Percentiles rank a stretch among this genome's conserved stretches.
Evolutionary conservation across 139 green algal genomes (phyloP).

Genomic region (Chlamydomonas incerta): DNA sequence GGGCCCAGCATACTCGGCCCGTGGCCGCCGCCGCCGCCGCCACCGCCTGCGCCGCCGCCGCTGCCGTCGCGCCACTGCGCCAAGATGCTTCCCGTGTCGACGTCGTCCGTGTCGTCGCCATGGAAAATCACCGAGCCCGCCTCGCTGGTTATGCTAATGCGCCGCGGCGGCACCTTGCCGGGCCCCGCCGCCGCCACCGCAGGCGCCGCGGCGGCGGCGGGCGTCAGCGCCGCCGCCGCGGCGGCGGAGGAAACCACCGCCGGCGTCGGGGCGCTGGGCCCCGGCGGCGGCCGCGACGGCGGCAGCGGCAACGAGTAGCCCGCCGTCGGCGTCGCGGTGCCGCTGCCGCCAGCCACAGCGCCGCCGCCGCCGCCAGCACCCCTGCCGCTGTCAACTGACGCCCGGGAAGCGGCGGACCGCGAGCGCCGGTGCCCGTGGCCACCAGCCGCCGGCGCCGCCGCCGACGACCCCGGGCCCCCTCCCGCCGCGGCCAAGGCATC

Average conservation of each 20-base stretch:
- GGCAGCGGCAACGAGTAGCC: not conserved
- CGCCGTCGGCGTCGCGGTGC: too few species aligned
- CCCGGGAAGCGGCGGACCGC: too few species aligned
- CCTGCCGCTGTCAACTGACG: not conserved
- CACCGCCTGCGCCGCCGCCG: too few species aligned
- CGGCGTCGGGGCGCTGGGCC: not conserved
- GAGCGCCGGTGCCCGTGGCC: not conserved
- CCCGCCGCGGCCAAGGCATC: not conserved
- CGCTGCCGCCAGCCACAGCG: not conserved
- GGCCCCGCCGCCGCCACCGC: not conserved
- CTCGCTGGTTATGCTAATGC: not conserved
- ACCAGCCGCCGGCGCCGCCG: not conserved
- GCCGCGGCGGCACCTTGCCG: not conserved
- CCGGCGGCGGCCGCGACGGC: not conserved
- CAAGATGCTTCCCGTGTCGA: not conserved
- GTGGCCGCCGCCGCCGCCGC: too few species aligned
- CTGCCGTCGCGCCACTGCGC: not conserved
- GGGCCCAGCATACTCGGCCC: too few species aligned
- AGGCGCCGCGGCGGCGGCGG: not conserved
- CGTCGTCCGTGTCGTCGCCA: not conserved
- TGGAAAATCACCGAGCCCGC: slow-evolving; percentile 1
- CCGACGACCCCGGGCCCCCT: not conserved
- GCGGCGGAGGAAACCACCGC: not conserved
- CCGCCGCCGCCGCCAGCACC: not conserved
- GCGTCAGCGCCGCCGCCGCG: not conserved